Evolutionary conservation across 169 alveolate species (phyloP).

Genomic region (Cryptosporidium xiaoi): DNA sequence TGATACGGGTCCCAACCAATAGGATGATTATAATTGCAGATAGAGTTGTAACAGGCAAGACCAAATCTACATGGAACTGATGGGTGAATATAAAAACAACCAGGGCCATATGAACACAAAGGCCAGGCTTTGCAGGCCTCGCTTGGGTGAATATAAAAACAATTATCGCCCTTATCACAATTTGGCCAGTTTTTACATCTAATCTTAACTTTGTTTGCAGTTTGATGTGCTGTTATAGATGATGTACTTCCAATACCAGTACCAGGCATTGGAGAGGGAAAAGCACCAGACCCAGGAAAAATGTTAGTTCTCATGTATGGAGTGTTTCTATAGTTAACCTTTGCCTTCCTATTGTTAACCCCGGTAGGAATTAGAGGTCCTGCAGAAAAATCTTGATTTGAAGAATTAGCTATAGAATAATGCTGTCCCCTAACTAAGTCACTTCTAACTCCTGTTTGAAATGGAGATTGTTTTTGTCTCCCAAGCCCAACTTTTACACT

Average conservation of each 20-base stretch:
- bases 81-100: conserved; percentile 71
- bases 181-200: conserved; percentile 72
- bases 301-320: conserved; percentile 52
- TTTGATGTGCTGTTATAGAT: conserved; percentile 3
- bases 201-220: conserved; percentile 32
- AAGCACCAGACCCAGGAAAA: background rate
- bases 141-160: conserved; percentile 69
- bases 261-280: background rate
- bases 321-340: conserved; percentile 54
- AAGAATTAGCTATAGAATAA: background rate
- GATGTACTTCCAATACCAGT: background rate
- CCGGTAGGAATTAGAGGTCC: conserved; percentile 14
- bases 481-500: conserved; percentile 17
- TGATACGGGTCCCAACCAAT: conserved; percentile 73
- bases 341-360: background rate
- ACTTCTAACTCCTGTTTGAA: background rate
- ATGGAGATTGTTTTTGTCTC: background rate
- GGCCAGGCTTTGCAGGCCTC: conserved; percentile 74
- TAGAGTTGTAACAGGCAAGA: conserved; percentile 45
- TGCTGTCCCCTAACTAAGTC: background rate
- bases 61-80: conserved; percentile 72
- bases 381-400: conserved; percentile 25
- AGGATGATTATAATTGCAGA: conserved; percentile 60
- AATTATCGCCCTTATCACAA: conserved; percentile 68
- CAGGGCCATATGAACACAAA: conserved; percentile 72